These are phyloP conservation scores for Iris macrosiphon DNA, from an alignment of 106 monocot genomes.

Conservation along the genomic window DNA sequence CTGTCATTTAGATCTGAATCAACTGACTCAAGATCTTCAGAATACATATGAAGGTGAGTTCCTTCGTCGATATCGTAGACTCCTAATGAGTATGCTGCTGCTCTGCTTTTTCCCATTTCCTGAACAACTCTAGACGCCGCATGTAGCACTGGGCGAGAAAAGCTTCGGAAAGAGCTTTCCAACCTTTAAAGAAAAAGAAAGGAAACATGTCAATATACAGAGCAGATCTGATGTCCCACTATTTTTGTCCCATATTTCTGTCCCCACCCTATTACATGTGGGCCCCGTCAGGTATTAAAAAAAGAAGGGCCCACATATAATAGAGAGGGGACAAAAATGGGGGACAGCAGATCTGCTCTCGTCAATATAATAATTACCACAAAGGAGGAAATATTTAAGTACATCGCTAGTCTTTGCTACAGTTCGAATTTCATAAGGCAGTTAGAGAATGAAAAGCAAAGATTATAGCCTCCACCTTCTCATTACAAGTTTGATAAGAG, in stretches of 20 bases:
- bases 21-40: conserved; percentile 59
- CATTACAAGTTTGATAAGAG: conserved; percentile 94
- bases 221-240: too few relatives aligned
- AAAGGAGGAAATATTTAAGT: neutral
- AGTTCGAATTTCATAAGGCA: conserved; percentile 2
- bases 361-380: too few relatives aligned
- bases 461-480: conserved; percentile 78
- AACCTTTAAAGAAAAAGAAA: conserved; percentile 29
- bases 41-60: conserved; percentile 47
- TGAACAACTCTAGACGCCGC: conserved; percentile 95
- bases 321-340: too few relatives aligned
- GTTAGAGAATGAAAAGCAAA: neutral
- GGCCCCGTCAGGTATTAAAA: too few relatives aligned
- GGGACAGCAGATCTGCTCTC: too few relatives aligned
- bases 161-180: conserved; percentile 97
- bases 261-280: too few relatives aligned
- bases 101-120: conserved; percentile 98
- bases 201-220: too few relatives aligned
- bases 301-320: too few relatives aligned
- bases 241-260: too few relatives aligned
- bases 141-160: conserved; percentile 96
- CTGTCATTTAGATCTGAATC: conserved; percentile 67
- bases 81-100: conserved; percentile 94
- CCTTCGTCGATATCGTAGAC: conserved; percentile 73
- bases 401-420: neutral